Evolutionary conservation across 1,284 basidiomycete species (phyloP).

Genomic region (Rhodotorula sp.): DNA sequence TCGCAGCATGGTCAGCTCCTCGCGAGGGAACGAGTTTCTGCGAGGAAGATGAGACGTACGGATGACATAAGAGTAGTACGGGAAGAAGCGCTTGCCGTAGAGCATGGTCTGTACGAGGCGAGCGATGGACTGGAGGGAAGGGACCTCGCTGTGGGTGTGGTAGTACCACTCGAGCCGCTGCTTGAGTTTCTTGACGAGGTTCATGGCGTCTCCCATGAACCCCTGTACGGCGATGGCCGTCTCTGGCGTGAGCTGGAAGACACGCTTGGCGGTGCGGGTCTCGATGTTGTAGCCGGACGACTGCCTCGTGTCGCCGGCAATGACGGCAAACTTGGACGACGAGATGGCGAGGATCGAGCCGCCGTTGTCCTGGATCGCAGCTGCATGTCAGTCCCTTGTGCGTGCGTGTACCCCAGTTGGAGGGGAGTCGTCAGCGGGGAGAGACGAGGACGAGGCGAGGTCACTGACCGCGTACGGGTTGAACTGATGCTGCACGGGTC

Average conservation of each 20-base stretch:
- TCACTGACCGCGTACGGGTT: conserved; percentile 26
- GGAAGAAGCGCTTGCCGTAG: conserved; percentile 90
- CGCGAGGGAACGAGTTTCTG: no score
- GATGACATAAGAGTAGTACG: conserved; percentile 94
- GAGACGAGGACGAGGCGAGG: background rate
- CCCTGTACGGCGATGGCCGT: conserved; percentile 90
- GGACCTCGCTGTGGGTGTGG: conserved; percentile 88
- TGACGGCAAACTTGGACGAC: conserved; percentile 83
- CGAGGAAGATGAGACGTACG: conserved; percentile 57
- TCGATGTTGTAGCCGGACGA: conserved; percentile 92
- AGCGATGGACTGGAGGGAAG: conserved; percentile 86
- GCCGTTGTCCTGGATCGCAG: conserved; percentile 55
- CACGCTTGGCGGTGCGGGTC: conserved; percentile 90
- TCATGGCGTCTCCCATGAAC: conserved; percentile 90
- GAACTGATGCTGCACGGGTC: conserved; percentile 24
- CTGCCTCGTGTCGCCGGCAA: conserved; percentile 91
- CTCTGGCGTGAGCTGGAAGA: conserved; percentile 83
- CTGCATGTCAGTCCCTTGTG: background rate
- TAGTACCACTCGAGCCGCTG: conserved; percentile 95
- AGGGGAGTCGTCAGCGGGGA: conserved; percentile 7
- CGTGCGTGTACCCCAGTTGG: background rate
- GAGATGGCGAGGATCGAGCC: conserved; percentile 93
- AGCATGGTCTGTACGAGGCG: conserved; percentile 94
- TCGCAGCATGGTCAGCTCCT: no score
- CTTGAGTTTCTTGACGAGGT: conserved; percentile 91